Base-by-base conservation (phyloP, 352 stramenopile species). In the Phytophthora sp. region DNA sequence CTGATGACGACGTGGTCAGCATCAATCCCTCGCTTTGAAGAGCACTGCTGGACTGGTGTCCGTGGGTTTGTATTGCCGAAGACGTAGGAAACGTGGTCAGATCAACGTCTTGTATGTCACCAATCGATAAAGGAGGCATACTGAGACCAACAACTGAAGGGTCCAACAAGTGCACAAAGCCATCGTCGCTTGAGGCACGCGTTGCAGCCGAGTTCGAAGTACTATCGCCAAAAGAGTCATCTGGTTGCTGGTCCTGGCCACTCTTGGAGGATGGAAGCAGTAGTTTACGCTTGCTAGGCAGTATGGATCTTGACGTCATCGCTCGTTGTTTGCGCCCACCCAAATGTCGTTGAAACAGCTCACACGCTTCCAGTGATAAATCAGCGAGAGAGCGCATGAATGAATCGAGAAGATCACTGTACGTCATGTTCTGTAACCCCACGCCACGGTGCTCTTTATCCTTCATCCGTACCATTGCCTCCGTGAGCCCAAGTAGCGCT, bases 351-450 rank as follows among this genome's bases (percentile, higher is more conserved):
- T 93, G 81, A 56, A 94, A 94, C 13, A 92, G 70, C 29, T 91
- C 84, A 44, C 77, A 91, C 7, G 84, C 78, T 41, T 90, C 73
- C 0, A 66, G 38, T 2, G 83, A 92, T 38, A 92, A 57, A 16
- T 84, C 79, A 1, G 74, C 73, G 2, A 94, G 54, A 8, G 79
- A 74, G 8, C 73, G 73, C 80, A 92, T 87, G 54, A 93, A 94
- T 4, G 68, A 55, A 59, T 94, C 82, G 13, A 94, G 66, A 21
- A 77, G 71, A 27, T 81, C 65, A 33, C 71, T 91, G 62, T 91
- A 92, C 18, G 51, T 73, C 86, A 94, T 94, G 62, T 94, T 94
- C 66, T 94, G 86, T 54, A 91, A 62, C 0, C 86, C 86, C 7
- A 94, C 84, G 7, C 86, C 84, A 23, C 86, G 86, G 3, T 78